Percentiles rank a stretch among this genome's conserved stretches.
phyloP scores from a whole-genome alignment of 495 filamentous ascomycete genomes.

The Aspergillus haitiensis region DNA sequence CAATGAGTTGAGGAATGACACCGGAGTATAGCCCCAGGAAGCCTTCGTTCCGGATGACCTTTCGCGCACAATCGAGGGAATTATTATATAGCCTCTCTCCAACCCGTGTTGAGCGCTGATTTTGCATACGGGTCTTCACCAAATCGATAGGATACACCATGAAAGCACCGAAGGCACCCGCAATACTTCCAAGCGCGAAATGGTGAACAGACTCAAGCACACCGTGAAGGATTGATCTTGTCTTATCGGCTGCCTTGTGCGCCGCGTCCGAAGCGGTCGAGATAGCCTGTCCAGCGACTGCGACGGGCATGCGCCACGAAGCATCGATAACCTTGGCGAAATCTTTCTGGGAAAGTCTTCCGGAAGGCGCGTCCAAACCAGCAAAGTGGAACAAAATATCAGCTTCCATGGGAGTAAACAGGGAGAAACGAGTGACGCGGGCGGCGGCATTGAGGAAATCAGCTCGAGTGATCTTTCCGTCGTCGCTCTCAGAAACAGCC shows the following conservation, averaged over 20 bases:
- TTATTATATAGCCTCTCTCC: conserved; percentile 94
- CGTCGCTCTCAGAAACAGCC: conserved; percentile 76
- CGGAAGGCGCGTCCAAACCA: conserved; percentile 83
- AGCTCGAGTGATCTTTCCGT: conserved; percentile 89
- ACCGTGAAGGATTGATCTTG: conserved; percentile 57
- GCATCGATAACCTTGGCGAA: conserved; percentile 95
- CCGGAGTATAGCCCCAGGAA: conserved; percentile 88
- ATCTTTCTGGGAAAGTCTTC: conserved; percentile 75
- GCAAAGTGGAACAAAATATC: conserved; percentile 99
- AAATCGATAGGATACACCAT: conserved; percentile 99
- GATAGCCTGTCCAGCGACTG: conserved; percentile 39
- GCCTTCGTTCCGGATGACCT: conserved; percentile 92
- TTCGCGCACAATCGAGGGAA: conserved; percentile 86
- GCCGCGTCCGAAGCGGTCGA: conserved; percentile 40
- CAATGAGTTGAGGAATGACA: conserved; percentile 90
- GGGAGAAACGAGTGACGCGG: conserved; percentile 82
- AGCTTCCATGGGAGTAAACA: conserved; percentile 98
- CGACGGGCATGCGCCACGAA: conserved; percentile 72
- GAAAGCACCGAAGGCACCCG: conserved; percentile 96
- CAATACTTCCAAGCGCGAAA: conserved; percentile 83
- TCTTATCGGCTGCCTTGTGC: conserved; percentile 50
- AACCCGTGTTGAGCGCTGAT: conserved; percentile 77
- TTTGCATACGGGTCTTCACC: conserved; percentile 98
- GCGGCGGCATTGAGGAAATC: conserved; percentile 96
- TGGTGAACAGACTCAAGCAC: conserved; percentile 80